Evolutionary conservation across 495 filamentous ascomycete genomes (phyloP).

Genomic region (Barbatosphaeria neglecta): DNA sequence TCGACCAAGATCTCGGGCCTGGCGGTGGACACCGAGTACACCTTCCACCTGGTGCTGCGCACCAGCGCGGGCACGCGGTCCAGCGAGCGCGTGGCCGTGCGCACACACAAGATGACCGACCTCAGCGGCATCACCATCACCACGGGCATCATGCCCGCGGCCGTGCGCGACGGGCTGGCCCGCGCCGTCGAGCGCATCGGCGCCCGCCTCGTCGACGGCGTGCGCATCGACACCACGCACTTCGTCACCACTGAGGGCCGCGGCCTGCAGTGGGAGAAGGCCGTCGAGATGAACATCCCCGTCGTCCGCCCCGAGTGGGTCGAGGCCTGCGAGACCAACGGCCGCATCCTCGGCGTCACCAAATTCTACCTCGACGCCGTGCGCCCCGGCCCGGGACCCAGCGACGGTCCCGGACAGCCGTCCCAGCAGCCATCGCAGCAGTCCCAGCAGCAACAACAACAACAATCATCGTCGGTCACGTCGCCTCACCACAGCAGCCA

Average conservation of each 20-base stretch:
- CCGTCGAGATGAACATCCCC: conserved; percentile 94
- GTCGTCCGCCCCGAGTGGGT: conserved; percentile 98
- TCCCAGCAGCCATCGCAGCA: too few relatives aligned
- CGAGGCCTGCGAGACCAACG: conserved; percentile 83
- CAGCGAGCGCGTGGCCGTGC: conserved; percentile 72
- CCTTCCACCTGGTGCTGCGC: conserved; percentile 82
- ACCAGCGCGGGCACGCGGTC: conserved; percentile 81
- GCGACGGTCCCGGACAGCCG: too few relatives aligned
- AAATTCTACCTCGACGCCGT: conserved; percentile 86
- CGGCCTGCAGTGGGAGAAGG: conserved; percentile 85
- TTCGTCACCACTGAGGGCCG: conserved; percentile 96
- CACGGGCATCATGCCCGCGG: conserved; percentile 69
- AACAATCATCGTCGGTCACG: too few relatives aligned
- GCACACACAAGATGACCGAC: conserved; percentile 98
- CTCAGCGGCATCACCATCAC: conserved; percentile 92
- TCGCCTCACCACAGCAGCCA: conserved; percentile 10
- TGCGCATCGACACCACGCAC: conserved; percentile 95
- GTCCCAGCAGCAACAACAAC: conserved; percentile 9
- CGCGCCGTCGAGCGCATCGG: conserved; percentile 78
- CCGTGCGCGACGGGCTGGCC: conserved; percentile 59
- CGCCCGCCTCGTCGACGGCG: conserved; percentile 78
- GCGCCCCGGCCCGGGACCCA: conserved; percentile 17
- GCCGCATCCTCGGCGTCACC: conserved; percentile 84
- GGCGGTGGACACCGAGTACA: conserved; percentile 89
- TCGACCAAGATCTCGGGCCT: conserved; percentile 96